A percentile compares a stretch with the other conserved stretches of the same genome.
Conservation (phyloP, 495 filamentous ascomycete species). For the Paragyromitra xinjiangensis region DNA sequence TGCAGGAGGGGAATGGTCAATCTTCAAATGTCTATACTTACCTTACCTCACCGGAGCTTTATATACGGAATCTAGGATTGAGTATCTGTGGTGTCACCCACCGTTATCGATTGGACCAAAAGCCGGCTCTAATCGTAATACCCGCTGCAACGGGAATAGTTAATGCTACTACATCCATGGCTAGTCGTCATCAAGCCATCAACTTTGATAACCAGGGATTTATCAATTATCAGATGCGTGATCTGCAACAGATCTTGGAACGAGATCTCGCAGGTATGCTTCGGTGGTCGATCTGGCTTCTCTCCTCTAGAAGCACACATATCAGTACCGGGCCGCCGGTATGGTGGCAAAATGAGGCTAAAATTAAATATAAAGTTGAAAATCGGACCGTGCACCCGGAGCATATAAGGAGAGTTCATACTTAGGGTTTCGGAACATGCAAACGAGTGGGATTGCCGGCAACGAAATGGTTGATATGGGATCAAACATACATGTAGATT, state of each 20-base stretch:
- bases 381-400: conserved; percentile 22
- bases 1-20: no score
- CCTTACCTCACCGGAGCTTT: no score
- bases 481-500: no score
- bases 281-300: background rate
- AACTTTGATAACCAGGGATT: background rate
- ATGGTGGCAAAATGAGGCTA: conserved; percentile 20
- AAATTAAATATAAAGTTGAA: conserved; percentile 31
- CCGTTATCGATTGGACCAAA: background rate
- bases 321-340: background rate
- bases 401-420: background rate
- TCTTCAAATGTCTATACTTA: no score
- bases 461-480: no score
- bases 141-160: background rate
- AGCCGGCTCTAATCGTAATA: background rate
- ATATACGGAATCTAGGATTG: background rate
- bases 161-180: background rate
- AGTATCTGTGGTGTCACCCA: background rate
- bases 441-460: background rate
- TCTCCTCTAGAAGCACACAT: conserved; percentile 18
- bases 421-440: background rate
- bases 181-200: conserved; percentile 2
- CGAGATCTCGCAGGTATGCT: conserved; percentile 20
- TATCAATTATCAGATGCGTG: background rate
- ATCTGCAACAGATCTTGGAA: conserved; percentile 30